A percentile compares a stretch with the other conserved stretches of the same genome.
Evolutionary conservation across 805 yeast species (phyloP).

Genomic region (Danielia reshetovae): DNA sequence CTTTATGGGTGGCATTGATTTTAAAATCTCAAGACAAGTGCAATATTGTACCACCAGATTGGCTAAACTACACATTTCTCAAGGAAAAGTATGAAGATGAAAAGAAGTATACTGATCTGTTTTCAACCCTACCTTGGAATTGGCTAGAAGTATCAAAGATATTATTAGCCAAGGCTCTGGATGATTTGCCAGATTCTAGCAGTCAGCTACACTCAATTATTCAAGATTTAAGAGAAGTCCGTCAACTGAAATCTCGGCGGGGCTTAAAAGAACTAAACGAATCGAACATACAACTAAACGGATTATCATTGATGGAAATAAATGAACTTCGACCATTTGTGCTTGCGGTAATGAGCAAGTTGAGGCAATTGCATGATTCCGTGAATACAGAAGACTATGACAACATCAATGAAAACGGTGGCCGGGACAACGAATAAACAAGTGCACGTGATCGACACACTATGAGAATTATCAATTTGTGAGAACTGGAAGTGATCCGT

Average conservation of each 20-base stretch:
- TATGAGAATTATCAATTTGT: neutral
- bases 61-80: slow-evolving; percentile 63
- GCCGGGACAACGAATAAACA: slow-evolving; percentile 2
- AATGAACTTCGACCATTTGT: slow-evolving; percentile 86
- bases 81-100: slow-evolving; percentile 65
- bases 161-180: slow-evolving; percentile 64
- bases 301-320: slow-evolving; percentile 77
- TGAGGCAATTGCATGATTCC: slow-evolving; percentile 52
- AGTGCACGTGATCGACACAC: neutral
- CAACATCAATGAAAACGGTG: slow-evolving; percentile 12
- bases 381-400: slow-evolving; percentile 14
- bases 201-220: slow-evolving; percentile 65
- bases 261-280: slow-evolving; percentile 80
- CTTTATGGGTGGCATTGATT: slow-evolving; percentile 84
- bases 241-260: slow-evolving; percentile 74
- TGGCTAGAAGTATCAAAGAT: slow-evolving; percentile 84
- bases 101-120: slow-evolving; percentile 49
- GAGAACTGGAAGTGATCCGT: neutral
- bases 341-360: slow-evolving; percentile 72
- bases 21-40: slow-evolving; percentile 84
- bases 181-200: slow-evolving; percentile 72
- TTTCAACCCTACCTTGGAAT: slow-evolving; percentile 74
- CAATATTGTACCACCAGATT: slow-evolving; percentile 77
- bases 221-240: slow-evolving; percentile 80
- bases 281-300: slow-evolving; percentile 76